Evolutionary conservation across 2,329 filamentous ascomycete species (phyloP), one percentile per base, ranked within the genome.

Genomic region (Penicillium hordei): DNA sequence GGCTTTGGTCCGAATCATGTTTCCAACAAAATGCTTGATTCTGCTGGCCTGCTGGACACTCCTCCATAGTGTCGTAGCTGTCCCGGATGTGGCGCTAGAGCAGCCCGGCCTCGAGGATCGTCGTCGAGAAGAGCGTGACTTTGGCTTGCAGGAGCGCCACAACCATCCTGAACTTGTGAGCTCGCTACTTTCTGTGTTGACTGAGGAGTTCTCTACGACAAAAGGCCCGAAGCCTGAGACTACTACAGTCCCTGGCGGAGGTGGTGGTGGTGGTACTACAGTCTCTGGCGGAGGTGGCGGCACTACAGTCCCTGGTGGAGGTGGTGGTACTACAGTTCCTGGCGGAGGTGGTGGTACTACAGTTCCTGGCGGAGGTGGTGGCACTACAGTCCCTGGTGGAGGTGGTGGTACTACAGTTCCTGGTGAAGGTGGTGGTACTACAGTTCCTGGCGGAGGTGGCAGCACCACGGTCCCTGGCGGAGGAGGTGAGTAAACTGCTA

Each of bases 31-130:
- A 27, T 57, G 46, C 17, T 53, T 68, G 52, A 25, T 54, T 31
- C 49, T 67, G 19, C 39, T 65, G 49, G 63, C 59, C 42, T 45
- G 59, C 36, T 67, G 57, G 50, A 23, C 64, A 13, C 36, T 68
- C 9, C 12, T 68, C 23, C 60, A 62, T n/a, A 48, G 48, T 43
- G 50, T 48, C 10, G 46, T 55, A 7, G 60, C 60, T 23, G 48
- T 31, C 21, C 59, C 58, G 2, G 48, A 60, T 54, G 52, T 53
- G 15, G 34, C 45, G 2, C 17, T 33, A 23, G 55, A 57, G 19
- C 42, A 57, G 27, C 33, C 43, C 5, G 44, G 46, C 12, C 25
- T 40, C 13, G 54, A 61, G 15, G 40, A 51, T 12, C 42, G 40
- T 39, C 45, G 23, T n/a, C 45, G 27, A 21, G 36, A 53, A 21